These are phyloP conservation scores for Trichoderma koningii DNA, from an alignment of 2,329 filamentous ascomycete genomes.

Conservation along the genomic window DNA sequence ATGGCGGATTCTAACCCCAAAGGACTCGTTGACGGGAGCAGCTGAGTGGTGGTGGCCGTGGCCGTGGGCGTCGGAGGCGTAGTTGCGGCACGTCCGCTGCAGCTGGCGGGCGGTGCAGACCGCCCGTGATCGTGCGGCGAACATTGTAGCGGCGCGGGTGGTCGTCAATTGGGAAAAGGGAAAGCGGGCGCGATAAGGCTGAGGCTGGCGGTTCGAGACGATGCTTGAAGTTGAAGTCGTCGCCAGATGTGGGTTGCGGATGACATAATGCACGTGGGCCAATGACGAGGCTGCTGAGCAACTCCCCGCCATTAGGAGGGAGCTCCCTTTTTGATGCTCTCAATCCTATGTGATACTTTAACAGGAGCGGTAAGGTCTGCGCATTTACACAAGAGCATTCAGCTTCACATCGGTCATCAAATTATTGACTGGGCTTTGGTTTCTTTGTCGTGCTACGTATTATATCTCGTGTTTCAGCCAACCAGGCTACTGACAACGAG, in stretches of 20 bases:
- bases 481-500: neutral
- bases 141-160: slow-evolving; percentile 40
- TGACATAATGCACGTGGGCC: slow-evolving; percentile 25
- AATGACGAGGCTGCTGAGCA: slow-evolving; percentile 4
- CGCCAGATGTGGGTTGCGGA: slow-evolving; percentile 24
- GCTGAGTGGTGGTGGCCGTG: slow-evolving; percentile 52
- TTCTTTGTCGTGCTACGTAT: neutral
- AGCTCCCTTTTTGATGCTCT: neutral
- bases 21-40: slow-evolving; percentile 54
- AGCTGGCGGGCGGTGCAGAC: slow-evolving; percentile 43
- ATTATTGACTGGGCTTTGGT: neutral
- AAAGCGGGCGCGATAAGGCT: neutral
- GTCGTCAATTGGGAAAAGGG: slow-evolving; percentile 40
- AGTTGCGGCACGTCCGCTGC: slow-evolving; percentile 48
- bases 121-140: slow-evolving; percentile 50
- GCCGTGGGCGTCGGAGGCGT: slow-evolving; percentile 57
- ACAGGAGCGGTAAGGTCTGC: neutral
- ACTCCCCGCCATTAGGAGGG: neutral
- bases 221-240: slow-evolving; percentile 30
- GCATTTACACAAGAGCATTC: neutral
- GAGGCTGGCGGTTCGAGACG: slow-evolving; percentile 25
- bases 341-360: neutral
- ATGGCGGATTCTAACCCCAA: slow-evolving; percentile 53
- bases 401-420: neutral
- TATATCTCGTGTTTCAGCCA: neutral